Conservation (phyloP, 2,329 filamentous ascomycete species). For the Amylocarpus encephaloides region DNA sequence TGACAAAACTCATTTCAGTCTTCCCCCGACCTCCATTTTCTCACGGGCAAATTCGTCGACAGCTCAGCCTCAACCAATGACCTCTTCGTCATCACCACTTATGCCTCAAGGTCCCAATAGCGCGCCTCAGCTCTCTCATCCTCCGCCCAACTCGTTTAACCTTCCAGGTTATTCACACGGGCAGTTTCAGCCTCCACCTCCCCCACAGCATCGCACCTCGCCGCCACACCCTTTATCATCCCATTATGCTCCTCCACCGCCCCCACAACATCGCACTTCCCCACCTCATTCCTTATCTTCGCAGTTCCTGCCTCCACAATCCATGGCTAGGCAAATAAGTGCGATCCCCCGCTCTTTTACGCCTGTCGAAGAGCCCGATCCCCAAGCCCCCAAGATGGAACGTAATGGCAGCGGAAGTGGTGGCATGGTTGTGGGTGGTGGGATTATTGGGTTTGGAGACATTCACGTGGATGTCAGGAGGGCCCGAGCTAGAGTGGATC, state of each 20-base stretch:
- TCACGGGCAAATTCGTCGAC: neutral
- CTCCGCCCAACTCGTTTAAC: constrained; percentile 1
- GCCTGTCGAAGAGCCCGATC: constrained; percentile 3
- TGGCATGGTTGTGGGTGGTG: constrained; percentile 12
- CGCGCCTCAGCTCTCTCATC: neutral
- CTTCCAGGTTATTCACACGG: neutral
- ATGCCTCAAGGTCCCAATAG: neutral
- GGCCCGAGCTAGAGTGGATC: constrained; percentile 16
- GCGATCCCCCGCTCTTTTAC: constrained; percentile 6
- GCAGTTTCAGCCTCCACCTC: neutral
- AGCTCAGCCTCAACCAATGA: neutral
- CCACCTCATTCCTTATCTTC: constrained; percentile 1
- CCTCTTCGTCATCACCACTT: neutral
- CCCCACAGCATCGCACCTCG: neutral
- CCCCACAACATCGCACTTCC: neutral
- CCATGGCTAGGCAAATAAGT: neutral
- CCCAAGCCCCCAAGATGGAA: constrained; percentile 1
- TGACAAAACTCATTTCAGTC: constrained; percentile 17
- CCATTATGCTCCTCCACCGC: neutral
- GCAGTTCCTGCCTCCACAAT: neutral
- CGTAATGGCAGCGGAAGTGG: constrained; percentile 12
- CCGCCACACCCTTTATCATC: neutral
- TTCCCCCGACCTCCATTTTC: neutral
- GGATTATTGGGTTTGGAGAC: constrained; percentile 25
- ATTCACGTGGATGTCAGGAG: constrained; percentile 14